Evolutionary conservation across 2,329 filamentous ascomycete genomes (phyloP).

Genomic region (Harringtonia aguacate): DNA sequence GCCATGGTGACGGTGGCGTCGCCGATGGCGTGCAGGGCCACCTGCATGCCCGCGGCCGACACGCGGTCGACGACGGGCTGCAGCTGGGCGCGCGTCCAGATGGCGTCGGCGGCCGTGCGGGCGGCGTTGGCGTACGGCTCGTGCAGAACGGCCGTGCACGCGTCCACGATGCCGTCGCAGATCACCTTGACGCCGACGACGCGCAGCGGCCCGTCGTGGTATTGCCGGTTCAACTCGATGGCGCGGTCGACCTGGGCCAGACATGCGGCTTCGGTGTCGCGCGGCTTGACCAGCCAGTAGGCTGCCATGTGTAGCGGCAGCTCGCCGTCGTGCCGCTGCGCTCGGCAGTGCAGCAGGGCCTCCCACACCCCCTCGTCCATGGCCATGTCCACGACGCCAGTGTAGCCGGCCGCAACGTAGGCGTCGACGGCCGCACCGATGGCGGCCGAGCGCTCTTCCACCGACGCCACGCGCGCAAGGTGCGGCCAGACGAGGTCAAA

Average conservation of each 20-base stretch:
- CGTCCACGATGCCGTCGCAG: conserved; percentile 54
- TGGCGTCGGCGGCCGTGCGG: conserved; percentile 30
- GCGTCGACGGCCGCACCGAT: conserved; percentile 33
- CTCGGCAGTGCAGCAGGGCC: conserved; percentile 28
- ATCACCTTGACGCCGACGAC: conserved; percentile 55
- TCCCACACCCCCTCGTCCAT: conserved; percentile 47
- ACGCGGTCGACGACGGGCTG: conserved; percentile 43
- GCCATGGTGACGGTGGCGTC: conserved; percentile 47
- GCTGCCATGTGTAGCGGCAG: conserved; percentile 39
- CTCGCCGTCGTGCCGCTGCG: too few species aligned
- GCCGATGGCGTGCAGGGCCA: conserved; percentile 56
- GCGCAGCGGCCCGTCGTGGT: conserved; percentile 34
- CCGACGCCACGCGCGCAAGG: conserved; percentile 33
- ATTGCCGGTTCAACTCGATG: conserved; percentile 32
- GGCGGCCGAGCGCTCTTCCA: conserved; percentile 35
- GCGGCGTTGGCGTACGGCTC: conserved; percentile 42
- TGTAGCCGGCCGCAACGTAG: conserved; percentile 40
- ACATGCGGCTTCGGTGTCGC: conserved; percentile 29
- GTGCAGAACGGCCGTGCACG: conserved; percentile 49
- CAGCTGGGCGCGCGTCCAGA: conserved; percentile 44
- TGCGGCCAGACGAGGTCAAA: conserved; percentile 44
- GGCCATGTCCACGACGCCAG: conserved; percentile 46
- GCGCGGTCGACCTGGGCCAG: conserved; percentile 39
- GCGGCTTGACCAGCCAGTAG: conserved; percentile 44
- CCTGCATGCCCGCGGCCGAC: conserved; percentile 42